phyloP scores from a whole-genome alignment of 1,284 basidiomycete genomes.

The Paramarasmius palmivorus region DNA sequence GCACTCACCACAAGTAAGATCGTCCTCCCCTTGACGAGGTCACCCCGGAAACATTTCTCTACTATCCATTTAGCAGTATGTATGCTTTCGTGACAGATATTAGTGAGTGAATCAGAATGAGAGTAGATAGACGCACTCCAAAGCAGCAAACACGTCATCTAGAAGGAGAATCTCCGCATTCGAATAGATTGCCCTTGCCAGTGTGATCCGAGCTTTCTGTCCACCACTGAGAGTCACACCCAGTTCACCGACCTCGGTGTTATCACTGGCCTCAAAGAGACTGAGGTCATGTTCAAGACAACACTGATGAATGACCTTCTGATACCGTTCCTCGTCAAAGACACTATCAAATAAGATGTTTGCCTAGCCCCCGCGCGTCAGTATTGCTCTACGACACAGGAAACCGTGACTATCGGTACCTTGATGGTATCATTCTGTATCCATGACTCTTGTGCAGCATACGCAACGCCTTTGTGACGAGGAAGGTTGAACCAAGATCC shows the following conservation, averaged over 20 bases:
- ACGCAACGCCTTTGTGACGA: constrained; percentile 65
- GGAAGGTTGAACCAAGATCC: constrained; percentile 69
- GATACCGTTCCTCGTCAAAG: constrained; percentile 73
- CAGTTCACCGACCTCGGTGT: constrained; percentile 67
- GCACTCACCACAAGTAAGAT: constrained; percentile 69
- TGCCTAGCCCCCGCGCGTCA: constrained; percentile 35
- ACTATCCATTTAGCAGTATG: constrained; percentile 78
- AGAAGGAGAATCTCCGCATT: constrained; percentile 60
- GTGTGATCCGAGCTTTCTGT: constrained; percentile 71
- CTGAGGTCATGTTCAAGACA: constrained; percentile 53
- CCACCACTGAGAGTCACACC: constrained; percentile 54
- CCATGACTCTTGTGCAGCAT: constrained; percentile 82
- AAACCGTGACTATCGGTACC: constrained; percentile 33
- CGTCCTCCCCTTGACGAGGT: constrained; percentile 68
- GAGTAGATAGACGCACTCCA: no score
- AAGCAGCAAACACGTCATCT: constrained; percentile 62
- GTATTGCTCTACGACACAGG: constrained; percentile 25
- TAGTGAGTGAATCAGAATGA: no score
- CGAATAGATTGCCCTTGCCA: constrained; percentile 74
- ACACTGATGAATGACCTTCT: constrained; percentile 59
- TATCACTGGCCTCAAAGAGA: constrained; percentile 69
- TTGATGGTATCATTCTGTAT: constrained; percentile 55
- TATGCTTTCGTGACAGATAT: no score
- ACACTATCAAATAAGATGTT: constrained; percentile 86
- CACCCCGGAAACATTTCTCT: constrained; percentile 71